Evolutionary conservation across 2,329 filamentous ascomycete species (phyloP), one percentile per base, ranked within the genome.

Genomic region (Pseudogymnoascus sp.): DNA sequence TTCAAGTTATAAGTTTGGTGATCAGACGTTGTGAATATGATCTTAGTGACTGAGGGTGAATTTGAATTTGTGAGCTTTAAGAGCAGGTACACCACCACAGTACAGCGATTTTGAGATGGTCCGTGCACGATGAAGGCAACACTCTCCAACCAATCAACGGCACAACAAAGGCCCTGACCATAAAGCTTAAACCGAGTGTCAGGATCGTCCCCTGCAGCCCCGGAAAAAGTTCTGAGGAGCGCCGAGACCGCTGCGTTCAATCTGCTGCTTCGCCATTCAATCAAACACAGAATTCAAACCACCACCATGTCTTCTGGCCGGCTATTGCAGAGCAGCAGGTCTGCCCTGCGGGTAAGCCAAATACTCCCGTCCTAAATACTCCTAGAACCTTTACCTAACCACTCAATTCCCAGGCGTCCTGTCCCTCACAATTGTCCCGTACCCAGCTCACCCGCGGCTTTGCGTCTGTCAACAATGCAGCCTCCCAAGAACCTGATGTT

Each of bases 251-350:
- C 59, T n/a, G 20, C 12, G 30, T 37, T 58, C 30, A 61, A 22
- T 37, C 59, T 37, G 57, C 25, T 58, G 58, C 20, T 37, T 59
- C 12, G 37, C 32, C 32, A 37, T 30, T 20, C 28, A 37, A 35
- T 28, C 59, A 34, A 28, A 25, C 38, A 32, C 30, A 54, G 43
- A 54, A 47, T 25, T 34, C 39, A 43, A 16, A 34, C 20, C 35
- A 43, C 63, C 64, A 67, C 58, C 57, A 71, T 72, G 70, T 68
- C 66, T 63, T 63, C 66, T 41, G 61, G 57, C 43, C 67, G 69
- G 62, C 65, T 71, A 67, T 64, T 71, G 59, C 64, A 62, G 62
- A 68, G 67, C 65, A 66, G 70, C 64, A 66, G 69, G 62, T 65
- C 68, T 68, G 66, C 68, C 68, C 65, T 68, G 32, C 65, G 65